Conservation (phyloP, 345 rosid genomes). For the Syzygium grande region DNA sequence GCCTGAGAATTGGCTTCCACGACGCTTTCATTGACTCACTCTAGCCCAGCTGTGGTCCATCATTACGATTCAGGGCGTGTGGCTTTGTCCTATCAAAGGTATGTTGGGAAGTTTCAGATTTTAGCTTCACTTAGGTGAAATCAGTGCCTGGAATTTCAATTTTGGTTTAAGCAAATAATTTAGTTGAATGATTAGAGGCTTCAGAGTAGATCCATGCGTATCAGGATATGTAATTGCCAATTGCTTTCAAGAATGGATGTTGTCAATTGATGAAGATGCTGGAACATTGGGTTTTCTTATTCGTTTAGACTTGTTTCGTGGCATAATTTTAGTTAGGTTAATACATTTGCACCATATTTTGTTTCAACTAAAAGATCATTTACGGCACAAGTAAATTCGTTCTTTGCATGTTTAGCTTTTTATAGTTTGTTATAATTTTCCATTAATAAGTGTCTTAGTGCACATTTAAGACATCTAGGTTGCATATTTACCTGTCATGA, state of each 20-base stretch:
- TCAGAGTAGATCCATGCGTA: not conserved
- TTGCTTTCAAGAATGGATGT: not conserved
- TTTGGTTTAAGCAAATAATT: not conserved
- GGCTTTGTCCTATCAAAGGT: not conserved
- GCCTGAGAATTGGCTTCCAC: not conserved
- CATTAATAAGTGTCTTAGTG: not conserved
- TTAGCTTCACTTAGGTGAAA: not conserved
- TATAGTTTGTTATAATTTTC: not conserved
- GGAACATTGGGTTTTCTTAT: not conserved
- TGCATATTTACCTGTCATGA: not conserved
- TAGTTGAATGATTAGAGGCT: not conserved
- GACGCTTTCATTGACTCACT: not conserved
- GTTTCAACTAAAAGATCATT: not conserved
- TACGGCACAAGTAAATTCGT: not conserved
- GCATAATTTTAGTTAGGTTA: not conserved
- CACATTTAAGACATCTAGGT: not conserved
- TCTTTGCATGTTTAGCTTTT: not conserved
- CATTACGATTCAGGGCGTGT: not conserved
- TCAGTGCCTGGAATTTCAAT: not conserved
- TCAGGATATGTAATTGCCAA: not conserved
- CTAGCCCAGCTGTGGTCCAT: not conserved
- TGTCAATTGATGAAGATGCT: not conserved
- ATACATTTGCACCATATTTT: not conserved
- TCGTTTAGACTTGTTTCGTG: not conserved
- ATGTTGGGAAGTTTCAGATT: not conserved